Evolutionary conservation across 2,329 filamentous ascomycete genomes (phyloP).

Genomic region (Hypoxylon sp.): DNA sequence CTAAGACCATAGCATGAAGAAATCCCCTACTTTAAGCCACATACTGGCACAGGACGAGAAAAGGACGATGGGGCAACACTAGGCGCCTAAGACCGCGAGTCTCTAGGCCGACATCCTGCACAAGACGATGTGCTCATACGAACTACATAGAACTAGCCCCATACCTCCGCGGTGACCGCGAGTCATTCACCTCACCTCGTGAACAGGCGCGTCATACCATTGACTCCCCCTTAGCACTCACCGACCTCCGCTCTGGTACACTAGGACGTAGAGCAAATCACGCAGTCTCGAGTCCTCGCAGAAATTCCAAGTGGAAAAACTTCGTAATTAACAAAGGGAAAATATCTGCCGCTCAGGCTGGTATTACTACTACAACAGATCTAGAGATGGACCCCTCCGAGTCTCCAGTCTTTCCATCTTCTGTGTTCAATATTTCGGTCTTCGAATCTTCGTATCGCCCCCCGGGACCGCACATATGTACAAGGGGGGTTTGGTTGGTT

Average conservation of each 20-base stretch:
- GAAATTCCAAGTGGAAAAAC: constrained; percentile 1
- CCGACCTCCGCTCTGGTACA: background rate
- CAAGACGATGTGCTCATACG: background rate
- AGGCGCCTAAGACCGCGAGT: background rate
- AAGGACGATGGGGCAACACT: background rate
- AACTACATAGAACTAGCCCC: background rate
- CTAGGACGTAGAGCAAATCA: background rate
- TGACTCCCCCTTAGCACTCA: background rate
- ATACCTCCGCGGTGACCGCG: background rate
- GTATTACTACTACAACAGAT: constrained; percentile 48
- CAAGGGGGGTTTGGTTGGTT: constrained; percentile 27
- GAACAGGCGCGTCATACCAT: background rate
- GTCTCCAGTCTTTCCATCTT: constrained; percentile 30
- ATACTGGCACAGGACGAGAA: background rate
- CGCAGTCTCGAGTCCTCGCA: background rate
- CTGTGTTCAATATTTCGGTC: constrained; percentile 16
- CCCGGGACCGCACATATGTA: constrained; percentile 37
- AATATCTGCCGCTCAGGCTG: constrained; percentile 48
- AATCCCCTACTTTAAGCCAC: background rate
- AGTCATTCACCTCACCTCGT: background rate
- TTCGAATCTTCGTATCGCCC: constrained; percentile 32
- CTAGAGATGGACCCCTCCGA: constrained; percentile 26
- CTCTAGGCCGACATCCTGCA: background rate
- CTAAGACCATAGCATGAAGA: background rate
- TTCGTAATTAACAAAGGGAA: constrained; percentile 47